phyloP scores from a whole-genome alignment of 805 yeast species.

The Myxozyma sirexii region DNA sequence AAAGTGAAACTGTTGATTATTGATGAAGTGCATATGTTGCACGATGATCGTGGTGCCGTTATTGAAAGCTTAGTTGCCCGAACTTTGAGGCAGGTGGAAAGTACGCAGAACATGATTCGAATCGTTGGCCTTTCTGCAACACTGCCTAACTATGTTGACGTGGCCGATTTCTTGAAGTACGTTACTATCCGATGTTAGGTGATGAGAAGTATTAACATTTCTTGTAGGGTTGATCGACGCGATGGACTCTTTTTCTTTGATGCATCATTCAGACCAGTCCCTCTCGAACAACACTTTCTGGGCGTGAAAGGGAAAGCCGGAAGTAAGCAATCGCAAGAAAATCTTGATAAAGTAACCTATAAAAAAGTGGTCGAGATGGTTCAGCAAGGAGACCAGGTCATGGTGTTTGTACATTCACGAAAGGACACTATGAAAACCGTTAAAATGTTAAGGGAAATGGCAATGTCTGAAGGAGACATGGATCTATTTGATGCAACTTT shows the following conservation, averaged over 20 bases:
- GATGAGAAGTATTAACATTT: neutral
- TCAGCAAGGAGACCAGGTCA: slow-evolving; percentile 65
- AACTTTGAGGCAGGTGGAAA: slow-evolving; percentile 91
- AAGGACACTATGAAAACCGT: slow-evolving; percentile 90
- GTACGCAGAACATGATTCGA: slow-evolving; percentile 89
- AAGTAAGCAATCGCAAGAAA: slow-evolving; percentile 55
- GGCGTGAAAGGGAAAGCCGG: slow-evolving; percentile 91
- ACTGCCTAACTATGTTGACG: slow-evolving; percentile 86
- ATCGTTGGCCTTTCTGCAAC: slow-evolving; percentile 96
- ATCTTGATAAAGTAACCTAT: slow-evolving; percentile 72
- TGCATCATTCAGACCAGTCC: slow-evolving; percentile 90
- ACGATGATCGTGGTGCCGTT: slow-evolving; percentile 97
- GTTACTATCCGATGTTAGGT: neutral
- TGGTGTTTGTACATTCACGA: slow-evolving; percentile 96
- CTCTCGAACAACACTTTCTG: slow-evolving; percentile 80
- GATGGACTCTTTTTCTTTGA: slow-evolving; percentile 95
- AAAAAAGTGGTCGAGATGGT: slow-evolving; percentile 72
- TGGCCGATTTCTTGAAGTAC: slow-evolving; percentile 74
- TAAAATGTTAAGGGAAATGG: slow-evolving; percentile 66
- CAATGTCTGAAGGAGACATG: slow-evolving; percentile 61
- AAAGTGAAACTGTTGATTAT: slow-evolving; percentile 85
- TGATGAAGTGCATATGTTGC: slow-evolving; percentile 94
- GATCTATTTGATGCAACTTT: slow-evolving; percentile 50
- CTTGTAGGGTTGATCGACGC: slow-evolving; percentile 69
- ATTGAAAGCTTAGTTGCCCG: slow-evolving; percentile 94